phyloP scores from a whole-genome alignment of 768 basidiomycete genomes.

The Serpula lacrymans region DNA sequence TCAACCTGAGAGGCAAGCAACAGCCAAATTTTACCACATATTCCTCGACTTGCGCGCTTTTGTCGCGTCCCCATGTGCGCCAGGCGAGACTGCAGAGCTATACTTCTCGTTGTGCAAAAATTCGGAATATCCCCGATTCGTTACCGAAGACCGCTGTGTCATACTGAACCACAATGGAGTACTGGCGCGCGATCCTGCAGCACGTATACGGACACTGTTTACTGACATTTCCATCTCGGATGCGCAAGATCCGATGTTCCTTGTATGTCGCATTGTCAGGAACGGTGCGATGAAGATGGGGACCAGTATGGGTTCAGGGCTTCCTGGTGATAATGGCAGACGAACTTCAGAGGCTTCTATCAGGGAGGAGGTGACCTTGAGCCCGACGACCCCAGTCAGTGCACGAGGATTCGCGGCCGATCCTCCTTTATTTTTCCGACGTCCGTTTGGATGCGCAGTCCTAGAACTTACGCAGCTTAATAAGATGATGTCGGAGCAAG shows the following conservation, averaged over 20 bases:
- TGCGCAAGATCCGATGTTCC: conserved; percentile 78
- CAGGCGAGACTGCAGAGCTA: conserved; percentile 91
- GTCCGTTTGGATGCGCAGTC: conserved; percentile 96
- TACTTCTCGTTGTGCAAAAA: conserved; percentile 93
- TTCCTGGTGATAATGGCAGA: conserved; percentile 41
- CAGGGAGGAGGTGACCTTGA: conserved; percentile 29
- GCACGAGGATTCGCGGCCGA: conserved; percentile 31
- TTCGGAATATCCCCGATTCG: conserved; percentile 68
- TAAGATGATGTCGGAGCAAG: conserved; percentile 61
- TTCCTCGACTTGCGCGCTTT: conserved; percentile 91
- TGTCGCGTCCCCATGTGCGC: conserved; percentile 83
- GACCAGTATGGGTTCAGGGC: conserved; percentile 45
- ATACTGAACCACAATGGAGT: conserved; percentile 91
- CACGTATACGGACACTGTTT: conserved; percentile 82
- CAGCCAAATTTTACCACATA: conserved; percentile 82
- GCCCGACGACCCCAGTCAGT: conserved; percentile 11
- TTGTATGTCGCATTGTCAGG: conserved; percentile 88
- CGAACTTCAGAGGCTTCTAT: conserved; percentile 52
- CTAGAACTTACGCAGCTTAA: conserved; percentile 77
- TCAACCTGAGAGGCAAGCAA: conserved; percentile 33
- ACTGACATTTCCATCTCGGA: conserved; percentile 85
- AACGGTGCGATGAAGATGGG: conserved; percentile 84
- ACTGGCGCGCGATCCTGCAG: conserved; percentile 72
- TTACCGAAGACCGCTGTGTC: conserved; percentile 91
- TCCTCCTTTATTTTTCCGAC: conserved; percentile 53